Evolutionary conservation across 2,329 filamentous ascomycete species (phyloP), one percentile per base, ranked within the genome.

Genomic region (Aspergillus thermomutatus): DNA sequence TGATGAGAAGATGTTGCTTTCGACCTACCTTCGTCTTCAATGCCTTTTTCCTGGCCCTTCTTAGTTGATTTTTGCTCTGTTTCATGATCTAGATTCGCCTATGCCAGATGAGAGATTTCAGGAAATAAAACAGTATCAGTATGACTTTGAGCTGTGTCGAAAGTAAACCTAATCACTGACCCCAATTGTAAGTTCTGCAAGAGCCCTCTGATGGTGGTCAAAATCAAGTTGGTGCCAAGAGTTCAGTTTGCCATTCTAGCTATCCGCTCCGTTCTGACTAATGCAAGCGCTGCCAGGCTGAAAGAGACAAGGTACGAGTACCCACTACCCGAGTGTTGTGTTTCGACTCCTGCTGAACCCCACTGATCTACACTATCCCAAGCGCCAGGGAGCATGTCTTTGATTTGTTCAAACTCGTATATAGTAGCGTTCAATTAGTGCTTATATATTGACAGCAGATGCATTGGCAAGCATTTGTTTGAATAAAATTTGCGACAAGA

Each of bases 41-140:
- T 68, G 91, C 89, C 87, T 96, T 97, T 84, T 94, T 96, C 81
- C 93, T 92, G 50, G 91, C 90, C 74, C 93, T 87, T 74, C 92
- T 86, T 80, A 92, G 88, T 77, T 96, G 91, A 77, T 97, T 97
- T 81, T 97, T 97, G 73, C 89, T 92, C 80, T 89, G 87, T 80
- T 93, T 95, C 72, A 72, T 72, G 49, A 37, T 37, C 31, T 17
- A 5, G 11, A 17, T 37, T n/a, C 31, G 7, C 1, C 14, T 6
- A 17, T 14, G 5, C 3, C 31, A 37, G 31, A 17, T 3, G 31
- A 37, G 31, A 17, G 7, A 17, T 37, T 17, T 7, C 5, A 43
- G 10, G 19, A 43, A 21, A 9, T 10, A 23, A 23, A 9, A 9
- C 9, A 43, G n/a, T 17, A 17, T 21, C 19, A 21, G 21, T 43